phyloP scores from a whole-genome alignment of 768 basidiomycete genomes.

The Ephemerocybe angulata region DNA sequence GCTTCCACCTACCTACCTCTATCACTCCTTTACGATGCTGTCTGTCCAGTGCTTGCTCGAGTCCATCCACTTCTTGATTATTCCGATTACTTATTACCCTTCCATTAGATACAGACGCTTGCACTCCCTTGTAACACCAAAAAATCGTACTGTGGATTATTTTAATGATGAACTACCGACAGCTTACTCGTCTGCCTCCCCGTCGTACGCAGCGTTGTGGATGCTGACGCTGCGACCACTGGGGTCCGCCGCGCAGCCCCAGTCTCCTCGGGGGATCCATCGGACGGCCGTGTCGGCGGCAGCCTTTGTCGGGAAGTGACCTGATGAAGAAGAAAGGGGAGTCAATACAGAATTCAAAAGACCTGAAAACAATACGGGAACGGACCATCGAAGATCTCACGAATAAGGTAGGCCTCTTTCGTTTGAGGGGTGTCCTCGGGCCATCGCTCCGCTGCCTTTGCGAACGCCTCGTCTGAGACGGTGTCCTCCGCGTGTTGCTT shows the following conservation, averaged over 20 bases:
- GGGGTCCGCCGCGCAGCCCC: slow-evolving; percentile 94
- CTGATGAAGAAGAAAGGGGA: slow-evolving; percentile 35
- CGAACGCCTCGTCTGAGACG: slow-evolving; percentile 81
- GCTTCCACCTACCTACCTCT: not conserved
- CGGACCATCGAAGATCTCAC: slow-evolving; percentile 85
- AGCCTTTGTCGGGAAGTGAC: slow-evolving; percentile 77
- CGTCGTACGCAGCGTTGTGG: slow-evolving; percentile 85
- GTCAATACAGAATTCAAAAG: too few relatives aligned
- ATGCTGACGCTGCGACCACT: slow-evolving; percentile 94
- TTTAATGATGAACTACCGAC: slow-evolving; percentile 20
- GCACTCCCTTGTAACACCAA: slow-evolving; percentile 20
- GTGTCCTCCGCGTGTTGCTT: slow-evolving; percentile 77
- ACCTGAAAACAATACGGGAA: too few relatives aligned
- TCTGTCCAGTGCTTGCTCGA: not conserved
- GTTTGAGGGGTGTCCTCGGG: slow-evolving; percentile 82
- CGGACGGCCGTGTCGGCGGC: slow-evolving; percentile 91
- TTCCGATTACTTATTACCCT: slow-evolving; percentile 5
- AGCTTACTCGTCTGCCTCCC: slow-evolving; percentile 26
- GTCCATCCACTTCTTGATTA: not conserved
- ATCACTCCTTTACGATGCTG: not conserved
- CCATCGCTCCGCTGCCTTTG: slow-evolving; percentile 71
- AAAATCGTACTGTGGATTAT: slow-evolving; percentile 23
- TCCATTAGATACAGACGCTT: not conserved
- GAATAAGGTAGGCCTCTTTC: slow-evolving; percentile 93
- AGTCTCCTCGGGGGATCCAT: slow-evolving; percentile 95